Evolutionary conservation across 768 basidiomycete genomes (phyloP).

Genomic region (Tricholomella constricta): DNA sequence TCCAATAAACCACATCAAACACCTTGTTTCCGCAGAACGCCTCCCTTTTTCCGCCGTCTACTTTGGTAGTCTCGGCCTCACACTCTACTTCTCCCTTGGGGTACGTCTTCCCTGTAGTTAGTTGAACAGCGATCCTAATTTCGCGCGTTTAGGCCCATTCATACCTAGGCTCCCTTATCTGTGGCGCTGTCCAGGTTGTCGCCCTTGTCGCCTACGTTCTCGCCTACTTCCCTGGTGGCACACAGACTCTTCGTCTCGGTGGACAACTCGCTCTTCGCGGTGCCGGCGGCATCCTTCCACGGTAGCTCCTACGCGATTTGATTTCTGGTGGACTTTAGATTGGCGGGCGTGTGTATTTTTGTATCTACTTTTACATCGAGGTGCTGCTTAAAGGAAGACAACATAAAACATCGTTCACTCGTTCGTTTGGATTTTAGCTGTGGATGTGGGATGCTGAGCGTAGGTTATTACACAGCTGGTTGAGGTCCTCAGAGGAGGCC

Average conservation of each 20-base stretch:
- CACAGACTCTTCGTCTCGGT: constrained; percentile 78
- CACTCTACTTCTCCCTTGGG: constrained; percentile 89
- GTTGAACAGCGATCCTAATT: constrained; percentile 3
- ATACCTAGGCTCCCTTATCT: constrained; percentile 83
- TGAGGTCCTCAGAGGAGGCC: no score
- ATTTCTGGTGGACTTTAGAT: background rate
- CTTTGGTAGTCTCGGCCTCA: constrained; percentile 79
- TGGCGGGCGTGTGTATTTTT: background rate
- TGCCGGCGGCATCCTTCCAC: constrained; percentile 78
- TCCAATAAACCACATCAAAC: constrained; percentile 90
- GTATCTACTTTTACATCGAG: background rate
- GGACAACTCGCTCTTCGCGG: constrained; percentile 81
- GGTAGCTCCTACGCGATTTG: constrained; percentile 38
- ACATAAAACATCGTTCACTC: background rate
- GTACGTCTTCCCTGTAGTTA: constrained; percentile 46
- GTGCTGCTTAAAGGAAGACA: background rate
- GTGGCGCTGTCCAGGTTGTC: constrained; percentile 81
- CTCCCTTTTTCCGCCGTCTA: constrained; percentile 86
- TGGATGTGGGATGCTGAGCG: no score
- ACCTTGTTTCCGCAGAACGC: constrained; percentile 79
- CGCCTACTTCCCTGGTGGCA: constrained; percentile 94
- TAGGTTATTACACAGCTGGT: background rate
- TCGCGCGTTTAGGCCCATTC: constrained; percentile 62
- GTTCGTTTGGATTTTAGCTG: background rate
- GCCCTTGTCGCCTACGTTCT: constrained; percentile 87